phyloP scores from a whole-genome alignment of 2,329 filamentous ascomycete species.

The Fusarium circinatum region DNA sequence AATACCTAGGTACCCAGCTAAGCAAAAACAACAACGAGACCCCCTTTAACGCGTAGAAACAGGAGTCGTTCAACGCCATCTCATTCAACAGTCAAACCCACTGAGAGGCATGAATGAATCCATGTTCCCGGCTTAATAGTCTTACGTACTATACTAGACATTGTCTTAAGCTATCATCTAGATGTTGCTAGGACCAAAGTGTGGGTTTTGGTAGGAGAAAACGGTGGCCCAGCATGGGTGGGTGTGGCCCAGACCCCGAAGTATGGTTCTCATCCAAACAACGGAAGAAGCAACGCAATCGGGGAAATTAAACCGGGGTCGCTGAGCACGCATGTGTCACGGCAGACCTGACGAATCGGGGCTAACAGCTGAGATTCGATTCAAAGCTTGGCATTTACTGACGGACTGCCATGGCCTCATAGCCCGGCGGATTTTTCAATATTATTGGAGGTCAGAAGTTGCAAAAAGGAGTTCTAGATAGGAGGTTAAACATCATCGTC shows the following conservation, averaged over 20 bases:
- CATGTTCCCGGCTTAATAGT: slow-evolving; percentile 27
- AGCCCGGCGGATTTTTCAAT: too few species aligned
- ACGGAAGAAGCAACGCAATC: slow-evolving; percentile 32
- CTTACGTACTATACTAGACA: not conserved
- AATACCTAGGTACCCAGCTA: not conserved
- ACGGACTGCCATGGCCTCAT: not conserved
- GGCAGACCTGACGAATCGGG: slow-evolving; percentile 25
- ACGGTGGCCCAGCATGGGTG: slow-evolving; percentile 16
- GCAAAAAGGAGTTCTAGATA: not conserved
- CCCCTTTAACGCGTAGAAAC: not conserved
- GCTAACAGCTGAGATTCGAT: slow-evolving; percentile 28
- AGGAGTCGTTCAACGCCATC: slow-evolving; percentile 1
- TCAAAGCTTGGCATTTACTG: slow-evolving; percentile 23
- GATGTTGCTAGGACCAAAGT: slow-evolving; percentile 10
- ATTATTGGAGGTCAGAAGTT: not conserved
- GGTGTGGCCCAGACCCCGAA: slow-evolving; percentile 4
- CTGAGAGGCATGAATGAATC: slow-evolving; percentile 2
- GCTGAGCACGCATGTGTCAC: slow-evolving; percentile 13
- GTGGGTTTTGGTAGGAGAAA: slow-evolving; percentile 22
- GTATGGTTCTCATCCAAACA: slow-evolving; percentile 11
- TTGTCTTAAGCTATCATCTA: slow-evolving; percentile 5
- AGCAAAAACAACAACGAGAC: not conserved
- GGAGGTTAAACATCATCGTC: not conserved
- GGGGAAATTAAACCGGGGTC: slow-evolving; percentile 33
- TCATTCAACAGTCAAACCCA: slow-evolving; percentile 16